These are phyloP conservation scores for Quercus ilex DNA, from an alignment of 306 rosid species.

Conservation along the genomic window DNA sequence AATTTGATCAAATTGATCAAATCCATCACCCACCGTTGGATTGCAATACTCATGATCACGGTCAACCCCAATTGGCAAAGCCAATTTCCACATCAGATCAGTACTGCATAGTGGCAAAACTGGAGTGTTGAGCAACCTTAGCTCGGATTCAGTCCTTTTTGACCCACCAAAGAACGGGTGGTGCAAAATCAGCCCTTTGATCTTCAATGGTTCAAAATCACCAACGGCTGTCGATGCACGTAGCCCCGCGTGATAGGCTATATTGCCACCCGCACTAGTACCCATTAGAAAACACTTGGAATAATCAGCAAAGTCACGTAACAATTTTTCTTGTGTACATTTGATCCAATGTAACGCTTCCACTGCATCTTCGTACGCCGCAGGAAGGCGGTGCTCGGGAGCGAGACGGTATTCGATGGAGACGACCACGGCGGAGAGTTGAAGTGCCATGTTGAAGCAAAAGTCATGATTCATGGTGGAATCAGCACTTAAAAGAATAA, in stretches of 20 bases:
- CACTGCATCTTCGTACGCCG: slow-evolving; percentile 40
- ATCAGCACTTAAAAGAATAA: slow-evolving; percentile 34
- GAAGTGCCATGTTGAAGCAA: slow-evolving; percentile 21
- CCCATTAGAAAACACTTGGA: slow-evolving; percentile 34
- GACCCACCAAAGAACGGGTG: slow-evolving; percentile 47
- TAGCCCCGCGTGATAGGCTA: slow-evolving; percentile 29
- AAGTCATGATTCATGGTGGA: slow-evolving; percentile 25
- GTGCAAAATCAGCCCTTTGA: slow-evolving; percentile 44
- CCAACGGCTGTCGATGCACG: slow-evolving; percentile 6
- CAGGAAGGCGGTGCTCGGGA: slow-evolving; percentile 33
- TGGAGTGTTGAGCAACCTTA: slow-evolving; percentile 6
- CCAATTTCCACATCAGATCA: slow-evolving; percentile 40
- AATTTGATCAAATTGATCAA: slow-evolving; percentile 4
- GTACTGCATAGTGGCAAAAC: slow-evolving; percentile 11
- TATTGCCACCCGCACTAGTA: slow-evolving; percentile 42
- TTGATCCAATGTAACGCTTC: slow-evolving; percentile 35
- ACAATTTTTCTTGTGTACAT: slow-evolving; percentile 25
- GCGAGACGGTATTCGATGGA: slow-evolving; percentile 38
- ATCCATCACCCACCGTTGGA: slow-evolving; percentile 15
- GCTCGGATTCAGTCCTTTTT: slow-evolving; percentile 37
- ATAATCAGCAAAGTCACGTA: slow-evolving; percentile 20
- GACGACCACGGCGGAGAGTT: slow-evolving; percentile 20
- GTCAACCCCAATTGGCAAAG: slow-evolving; percentile 37
- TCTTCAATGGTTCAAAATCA: slow-evolving; percentile 15
- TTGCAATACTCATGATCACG: slow-evolving; percentile 42